Percentiles rank a stretch among this genome's conserved stretches.
Evolutionary conservation across 2,329 filamentous ascomycete species (phyloP).

Genomic region (Penicillium nordicum): DNA sequence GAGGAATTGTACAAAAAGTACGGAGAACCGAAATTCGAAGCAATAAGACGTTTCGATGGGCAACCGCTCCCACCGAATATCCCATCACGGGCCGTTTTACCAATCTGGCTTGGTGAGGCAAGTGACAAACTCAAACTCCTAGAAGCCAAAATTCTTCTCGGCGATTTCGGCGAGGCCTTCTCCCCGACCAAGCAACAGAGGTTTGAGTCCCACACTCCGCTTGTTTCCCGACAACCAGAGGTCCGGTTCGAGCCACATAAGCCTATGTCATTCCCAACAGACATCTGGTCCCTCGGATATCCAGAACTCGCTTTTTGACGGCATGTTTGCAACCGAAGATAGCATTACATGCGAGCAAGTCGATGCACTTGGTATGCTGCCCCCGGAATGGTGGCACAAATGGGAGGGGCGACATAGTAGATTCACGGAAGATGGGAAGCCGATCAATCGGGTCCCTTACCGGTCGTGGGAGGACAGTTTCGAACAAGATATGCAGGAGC

Average conservation of each 20-base stretch:
- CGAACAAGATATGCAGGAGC: conserved; percentile 28
- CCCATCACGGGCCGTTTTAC: conserved; percentile 28
- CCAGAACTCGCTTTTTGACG: conserved; percentile 31
- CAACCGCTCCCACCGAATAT: conserved; percentile 26
- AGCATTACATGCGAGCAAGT: conserved; percentile 32
- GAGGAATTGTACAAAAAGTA: conserved; percentile 22
- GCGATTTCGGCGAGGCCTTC: conserved; percentile 41
- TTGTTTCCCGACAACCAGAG: conserved; percentile 35
- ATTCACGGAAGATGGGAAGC: conserved; percentile 28
- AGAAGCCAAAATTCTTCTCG: conserved; percentile 27
- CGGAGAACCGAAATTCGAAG: conserved; percentile 19
- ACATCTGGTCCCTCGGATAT: conserved; percentile 43
- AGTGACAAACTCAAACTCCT: conserved; percentile 30
- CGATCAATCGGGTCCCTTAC: conserved; percentile 17
- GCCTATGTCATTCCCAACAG: conserved; percentile 35
- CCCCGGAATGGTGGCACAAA: conserved; percentile 27
- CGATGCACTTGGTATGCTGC: conserved; percentile 31
- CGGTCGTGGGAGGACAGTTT: conserved; percentile 27
- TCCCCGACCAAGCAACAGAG: conserved; percentile 19
- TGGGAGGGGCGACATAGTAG: conserved; percentile 23
- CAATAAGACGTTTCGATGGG: conserved; percentile 22
- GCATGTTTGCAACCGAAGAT: conserved; percentile 26
- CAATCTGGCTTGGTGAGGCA: conserved; percentile 37
- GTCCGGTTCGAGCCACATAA: conserved; percentile 34
- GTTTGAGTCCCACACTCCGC: conserved; percentile 31